These are phyloP conservation scores for Chrysoporthe austroafricana DNA, from an alignment of 2,329 filamentous ascomycete species.

Conservation along the genomic window DNA sequence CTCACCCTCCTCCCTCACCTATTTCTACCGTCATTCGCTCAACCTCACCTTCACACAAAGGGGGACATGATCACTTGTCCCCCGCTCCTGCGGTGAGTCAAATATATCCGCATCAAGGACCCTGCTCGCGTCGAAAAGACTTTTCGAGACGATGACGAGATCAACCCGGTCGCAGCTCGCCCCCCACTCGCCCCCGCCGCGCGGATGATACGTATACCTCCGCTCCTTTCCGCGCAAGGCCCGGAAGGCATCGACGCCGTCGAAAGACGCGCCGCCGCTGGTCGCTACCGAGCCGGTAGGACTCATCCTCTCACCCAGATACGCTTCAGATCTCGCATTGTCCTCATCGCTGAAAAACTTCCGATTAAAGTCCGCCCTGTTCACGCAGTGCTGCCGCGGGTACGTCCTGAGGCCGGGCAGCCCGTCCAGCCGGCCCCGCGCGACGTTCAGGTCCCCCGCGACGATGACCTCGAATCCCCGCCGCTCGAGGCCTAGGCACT, in stretches of 20 bases:
- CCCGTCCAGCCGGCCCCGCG: slow-evolving; percentile 41
- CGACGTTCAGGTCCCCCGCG: slow-evolving; percentile 58
- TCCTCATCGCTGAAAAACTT: slow-evolving; percentile 46
- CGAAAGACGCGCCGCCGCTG: slow-evolving; percentile 37
- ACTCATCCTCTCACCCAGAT: slow-evolving; percentile 11
- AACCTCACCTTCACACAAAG: slow-evolving; percentile 44
- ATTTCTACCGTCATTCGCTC: background rate
- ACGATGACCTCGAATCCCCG: slow-evolving; percentile 50
- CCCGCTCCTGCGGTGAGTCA: slow-evolving; percentile 48
- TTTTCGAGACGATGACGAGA: slow-evolving; percentile 49
- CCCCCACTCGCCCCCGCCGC: slow-evolving; percentile 46
- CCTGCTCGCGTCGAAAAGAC: slow-evolving; percentile 35
- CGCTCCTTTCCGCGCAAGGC: slow-evolving; percentile 44
- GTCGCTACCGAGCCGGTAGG: slow-evolving; percentile 25
- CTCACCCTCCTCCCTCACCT: too few relatives aligned
- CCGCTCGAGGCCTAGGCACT: slow-evolving; percentile 46
- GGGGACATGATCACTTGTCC: slow-evolving; percentile 58
- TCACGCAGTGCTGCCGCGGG: slow-evolving; percentile 51
- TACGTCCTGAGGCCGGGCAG: slow-evolving; percentile 49
- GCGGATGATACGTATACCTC: slow-evolving; percentile 55
- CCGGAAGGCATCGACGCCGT: slow-evolving; percentile 52
- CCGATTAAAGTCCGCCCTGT: slow-evolving; percentile 53
- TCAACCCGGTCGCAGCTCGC: slow-evolving; percentile 58
- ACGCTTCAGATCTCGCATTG: slow-evolving; percentile 28
- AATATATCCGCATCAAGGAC: slow-evolving; percentile 38